Evolutionary conservation across 2,329 filamentous ascomycete species (phyloP).

Genomic region (Thielaviopsis punctulata): DNA sequence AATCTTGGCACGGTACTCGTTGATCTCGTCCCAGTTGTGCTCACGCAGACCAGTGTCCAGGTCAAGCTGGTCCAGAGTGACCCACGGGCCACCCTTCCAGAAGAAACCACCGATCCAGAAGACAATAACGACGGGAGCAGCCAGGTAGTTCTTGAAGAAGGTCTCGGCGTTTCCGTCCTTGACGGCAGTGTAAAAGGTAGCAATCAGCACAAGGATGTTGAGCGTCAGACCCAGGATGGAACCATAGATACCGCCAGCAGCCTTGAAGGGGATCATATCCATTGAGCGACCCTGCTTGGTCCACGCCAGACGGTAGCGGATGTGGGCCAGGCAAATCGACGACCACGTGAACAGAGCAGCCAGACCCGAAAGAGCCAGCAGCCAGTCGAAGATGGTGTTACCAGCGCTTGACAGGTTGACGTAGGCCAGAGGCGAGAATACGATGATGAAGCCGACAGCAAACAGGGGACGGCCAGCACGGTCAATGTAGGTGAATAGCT

Average conservation of each 20-base stretch:
- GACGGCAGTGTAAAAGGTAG: constrained; percentile 35
- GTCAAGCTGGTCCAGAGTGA: constrained; percentile 42
- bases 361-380: constrained; percentile 45
- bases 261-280: constrained; percentile 48
- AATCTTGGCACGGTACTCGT: constrained; percentile 32
- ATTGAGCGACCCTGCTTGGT: constrained; percentile 36
- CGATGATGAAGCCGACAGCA: constrained; percentile 28
- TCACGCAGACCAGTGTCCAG: constrained; percentile 47
- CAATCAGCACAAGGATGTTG: constrained; percentile 34
- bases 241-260: constrained; percentile 40
- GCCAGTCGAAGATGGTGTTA: constrained; percentile 41
- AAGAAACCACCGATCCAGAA: constrained; percentile 40
- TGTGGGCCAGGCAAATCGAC: constrained; percentile 46
- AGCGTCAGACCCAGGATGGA: constrained; percentile 44
- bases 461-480: constrained; percentile 32
- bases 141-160: constrained; percentile 38
- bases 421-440: constrained; percentile 31
- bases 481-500: constrained; percentile 36
- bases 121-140: constrained; percentile 32
- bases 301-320: constrained; percentile 51
- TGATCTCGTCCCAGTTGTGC: constrained; percentile 47
- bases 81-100: constrained; percentile 49
- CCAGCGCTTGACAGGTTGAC: constrained; percentile 29
- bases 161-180: constrained; percentile 25
- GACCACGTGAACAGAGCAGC: constrained; percentile 49